Percentiles rank a stretch among this genome's conserved stretches.
These are phyloP conservation scores for Phytophthora quininea DNA, from an alignment of 352 stramenopile genomes.

Conservation along the genomic window DNA sequence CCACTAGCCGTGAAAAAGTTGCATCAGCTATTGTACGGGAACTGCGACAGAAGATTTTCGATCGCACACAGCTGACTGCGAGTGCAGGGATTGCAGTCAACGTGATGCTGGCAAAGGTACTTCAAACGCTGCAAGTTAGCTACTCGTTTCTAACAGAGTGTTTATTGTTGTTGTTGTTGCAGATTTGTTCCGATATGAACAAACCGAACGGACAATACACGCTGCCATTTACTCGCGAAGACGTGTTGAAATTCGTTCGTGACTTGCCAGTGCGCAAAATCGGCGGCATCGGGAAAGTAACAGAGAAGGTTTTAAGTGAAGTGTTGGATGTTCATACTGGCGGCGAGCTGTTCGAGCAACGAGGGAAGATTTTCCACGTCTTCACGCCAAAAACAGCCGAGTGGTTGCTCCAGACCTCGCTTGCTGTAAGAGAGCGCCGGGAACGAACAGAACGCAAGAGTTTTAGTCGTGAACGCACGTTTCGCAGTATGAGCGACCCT, in stretches of 20 bases:
- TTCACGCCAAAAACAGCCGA: constrained; percentile 70
- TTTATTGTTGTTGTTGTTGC: not conserved
- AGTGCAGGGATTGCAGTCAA: constrained; percentile 94
- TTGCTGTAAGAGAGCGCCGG: constrained; percentile 60
- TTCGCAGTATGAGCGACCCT: constrained; percentile 49
- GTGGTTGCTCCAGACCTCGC: constrained; percentile 75
- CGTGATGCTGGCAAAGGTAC: constrained; percentile 92
- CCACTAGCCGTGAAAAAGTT: constrained; percentile 30
- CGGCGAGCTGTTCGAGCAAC: constrained; percentile 69
- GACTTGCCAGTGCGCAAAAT: constrained; percentile 92
- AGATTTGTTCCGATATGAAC: constrained; percentile 95
- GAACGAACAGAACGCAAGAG: constrained; percentile 77
- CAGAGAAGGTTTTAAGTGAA: constrained; percentile 90
- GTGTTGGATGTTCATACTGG: constrained; percentile 88
- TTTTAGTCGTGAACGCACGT: constrained; percentile 81
- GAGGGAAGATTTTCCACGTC: constrained; percentile 64
- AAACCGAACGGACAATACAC: constrained; percentile 97
- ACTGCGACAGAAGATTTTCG: constrained; percentile 84
- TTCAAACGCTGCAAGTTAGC: not conserved
- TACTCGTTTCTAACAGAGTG: constrained; percentile 1
- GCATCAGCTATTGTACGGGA: constrained; percentile 76
- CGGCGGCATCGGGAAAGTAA: constrained; percentile 95
- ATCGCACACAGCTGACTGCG: constrained; percentile 92
- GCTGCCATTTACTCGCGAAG: constrained; percentile 75
- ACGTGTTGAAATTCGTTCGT: constrained; percentile 90